A percentile compares a stretch with the other conserved stretches of the same genome.
These are phyloP conservation scores for Phytophthora lateralis DNA, from an alignment of 352 stramenopile genomes.

Conservation along the genomic window DNA sequence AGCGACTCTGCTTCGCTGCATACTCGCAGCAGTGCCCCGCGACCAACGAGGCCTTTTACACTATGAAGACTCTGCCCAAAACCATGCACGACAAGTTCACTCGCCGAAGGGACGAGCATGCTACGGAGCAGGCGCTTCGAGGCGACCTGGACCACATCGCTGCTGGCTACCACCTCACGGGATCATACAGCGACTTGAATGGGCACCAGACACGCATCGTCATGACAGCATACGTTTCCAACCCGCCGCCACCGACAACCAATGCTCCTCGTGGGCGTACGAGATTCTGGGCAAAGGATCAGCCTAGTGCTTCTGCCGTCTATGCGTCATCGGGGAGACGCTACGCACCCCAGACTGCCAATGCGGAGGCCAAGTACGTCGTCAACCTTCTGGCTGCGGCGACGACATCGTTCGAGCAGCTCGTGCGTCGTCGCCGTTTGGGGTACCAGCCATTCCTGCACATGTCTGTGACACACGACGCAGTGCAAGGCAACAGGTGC, in stretches of 20 bases:
- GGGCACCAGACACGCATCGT: constrained; percentile 60
- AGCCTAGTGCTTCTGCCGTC: constrained; percentile 1
- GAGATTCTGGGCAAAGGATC: constrained; percentile 27
- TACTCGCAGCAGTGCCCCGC: constrained; percentile 51
- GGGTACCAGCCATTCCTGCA: constrained; percentile 56
- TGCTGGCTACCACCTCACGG: constrained; percentile 65
- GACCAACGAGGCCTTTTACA: constrained; percentile 61
- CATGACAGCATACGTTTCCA: constrained; percentile 61
- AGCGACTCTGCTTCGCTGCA: constrained; percentile 65
- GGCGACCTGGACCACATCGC: constrained; percentile 62
- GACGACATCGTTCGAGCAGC: constrained; percentile 54
- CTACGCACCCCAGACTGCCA: constrained; percentile 15
- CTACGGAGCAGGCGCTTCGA: constrained; percentile 29
- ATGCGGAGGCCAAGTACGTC: constrained; percentile 53
- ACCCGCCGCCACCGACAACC: constrained; percentile 4
- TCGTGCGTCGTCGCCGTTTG: constrained; percentile 64
- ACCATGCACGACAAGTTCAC: constrained; percentile 47
- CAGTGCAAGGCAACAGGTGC: constrained; percentile 40
- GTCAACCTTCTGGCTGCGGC: constrained; percentile 57
- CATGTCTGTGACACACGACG: constrained; percentile 34
- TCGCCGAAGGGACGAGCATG: constrained; percentile 5
- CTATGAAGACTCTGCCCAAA: constrained; percentile 66
- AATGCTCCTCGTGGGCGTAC: constrained; percentile 2
- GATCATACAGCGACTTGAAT: constrained; percentile 51
- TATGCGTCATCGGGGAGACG: constrained; percentile 4